Base-by-base conservation (phyloP, 495 filamentous ascomycete genomes). In the Cryomyces antarcticus region DNA sequence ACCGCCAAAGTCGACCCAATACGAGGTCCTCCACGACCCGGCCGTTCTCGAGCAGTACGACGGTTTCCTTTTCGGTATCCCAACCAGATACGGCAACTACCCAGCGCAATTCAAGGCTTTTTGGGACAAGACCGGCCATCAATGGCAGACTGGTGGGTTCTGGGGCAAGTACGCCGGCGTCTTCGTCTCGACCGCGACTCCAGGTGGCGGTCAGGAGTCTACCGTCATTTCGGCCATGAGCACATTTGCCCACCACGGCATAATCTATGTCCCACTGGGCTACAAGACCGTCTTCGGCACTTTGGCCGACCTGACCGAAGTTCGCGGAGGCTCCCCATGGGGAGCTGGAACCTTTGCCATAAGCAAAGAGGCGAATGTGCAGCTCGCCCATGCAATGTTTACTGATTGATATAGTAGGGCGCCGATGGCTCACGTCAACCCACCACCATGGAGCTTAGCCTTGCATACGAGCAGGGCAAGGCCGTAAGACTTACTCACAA, bases 31-130 rank as follows among this genome's bases (percentile, higher is more conserved):
- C 52, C 46, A 54, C 6, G 73, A 79, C 55, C 76, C 84, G 24
- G 56, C 66, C 5, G 66, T 60, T 9, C 74, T 95, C n/a, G 68
- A 73, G 48, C 45, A 72, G 43, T 95, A 89, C 66, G 86, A 96
- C 57, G 89, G 68, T 57, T 77, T 99, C 63, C 77, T 99, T 33
- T 72, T 99, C 48, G 92, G 92, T 52, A 86, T 99, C 62, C 89
- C 89, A 30, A 99, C 89, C n/a, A 78, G 89, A 44, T 99, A 82
- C 66, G 89, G 89, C 59, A 99, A 93, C 75, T 93, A 94, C 71
- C 87, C 89, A 35, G 86, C 79, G 28, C 89, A 97, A 65, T 96
- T 80, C 80, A 95, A 87, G 71, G 58, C 75, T 37, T 92, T 86
- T 72, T 86, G 78, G 78, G 82, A 92, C 68, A 67, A 70, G 60